Evolutionary conservation across 352 stramenopile genomes (phyloP), one percentile per base, ranked within the genome.

Genomic region (Phytopythium chamaehyphon): DNA sequence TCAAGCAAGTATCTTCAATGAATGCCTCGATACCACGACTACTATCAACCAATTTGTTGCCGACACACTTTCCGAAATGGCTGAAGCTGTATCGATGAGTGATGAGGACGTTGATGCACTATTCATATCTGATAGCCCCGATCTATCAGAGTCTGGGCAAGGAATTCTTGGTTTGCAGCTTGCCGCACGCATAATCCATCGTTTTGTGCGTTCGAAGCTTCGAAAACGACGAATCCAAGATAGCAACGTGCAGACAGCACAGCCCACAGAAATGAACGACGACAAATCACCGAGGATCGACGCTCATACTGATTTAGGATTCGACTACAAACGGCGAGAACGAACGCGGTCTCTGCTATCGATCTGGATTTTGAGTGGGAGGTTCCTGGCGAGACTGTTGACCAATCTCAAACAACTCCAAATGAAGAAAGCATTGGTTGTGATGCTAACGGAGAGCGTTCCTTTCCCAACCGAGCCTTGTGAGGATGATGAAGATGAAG

Each of bases 171-270:
- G 51, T 14, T 38, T 73, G 38, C 57, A 69, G 15, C 33, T 63
- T 15, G 66, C 69, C 40, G 65, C 66, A 10, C 36, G 43, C 8
- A 66, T 81, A 52, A 79, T 84, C 40, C 63, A 85, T 24, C 55
- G 52, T 4, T 12, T 46, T 52, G 11, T 60, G 61, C 16, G 37
- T 63, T 9, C 12, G 2, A n/a, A 28, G 2, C 45, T 10, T 22
- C 49, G 47, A 1, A 66, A 55, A 40, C 40, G 48, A 3, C n/a
- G n/a, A 37, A 47, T 21, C 39, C 51, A 48, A 59, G 59, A 37
- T 47, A 62, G 48, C 40, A n/a, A n/a, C n/a, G n/a, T n/a, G n/a
- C n/a, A n/a, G n/a, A n/a, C n/a, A n/a, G n/a, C n/a, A n/a, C n/a
- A n/a, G n/a, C n/a, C n/a, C n/a, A n/a, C n/a, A n/a, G n/a, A n/a